Evolutionary conservation across 495 filamentous ascomycete species (phyloP), one percentile per base, ranked within the genome.

Genomic region (Aspergillus diversus): DNA sequence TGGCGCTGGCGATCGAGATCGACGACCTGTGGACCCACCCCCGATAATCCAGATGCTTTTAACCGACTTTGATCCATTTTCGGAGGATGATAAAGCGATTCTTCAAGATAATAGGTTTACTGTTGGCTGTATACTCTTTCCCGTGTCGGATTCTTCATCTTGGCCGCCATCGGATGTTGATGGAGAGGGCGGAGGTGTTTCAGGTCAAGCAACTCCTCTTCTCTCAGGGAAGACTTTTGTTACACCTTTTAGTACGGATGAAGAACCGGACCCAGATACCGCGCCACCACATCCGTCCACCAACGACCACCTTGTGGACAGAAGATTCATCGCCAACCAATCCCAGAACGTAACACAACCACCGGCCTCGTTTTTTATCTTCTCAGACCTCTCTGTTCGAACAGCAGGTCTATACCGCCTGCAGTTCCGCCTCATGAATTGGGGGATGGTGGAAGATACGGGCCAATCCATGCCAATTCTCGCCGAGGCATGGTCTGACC

Each of bases 1-100:
- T 75, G 94, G 95, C 7, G 96, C 96, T 65, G 93, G 93, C 57
- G 95, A 97, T 73, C 80, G 94, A 68, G 95, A 99, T 73, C 89
- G 95, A 33, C 86, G 95, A 58, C 91, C 96, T 33, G 92, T 99
- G 52, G 95, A 99, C 66, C 95, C 95, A 13, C 95, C 95, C 11
- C 95, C 95, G 27, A 97, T 99, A 68, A 86, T 99, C 13, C 90
- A 98, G 69, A 86, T 99, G 35, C 84, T 85, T 27, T 82, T 96
- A 52, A 86, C 84, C 49, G 87, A 94, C 64, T 84, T 81, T 75
- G 67, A 86, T 72, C 69, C 82, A 67, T 66, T 80, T 60, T 70
- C 77, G 51, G 43, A 82, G 72, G 71, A 81, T 15, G 77, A 88
- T 81, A 55, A 77, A 65, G 73, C 83, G 64, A 84, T 88, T 46